Evolutionary conservation across 2,329 filamentous ascomycete species (phyloP).

Genomic region (Acrodontium crateriforme): DNA sequence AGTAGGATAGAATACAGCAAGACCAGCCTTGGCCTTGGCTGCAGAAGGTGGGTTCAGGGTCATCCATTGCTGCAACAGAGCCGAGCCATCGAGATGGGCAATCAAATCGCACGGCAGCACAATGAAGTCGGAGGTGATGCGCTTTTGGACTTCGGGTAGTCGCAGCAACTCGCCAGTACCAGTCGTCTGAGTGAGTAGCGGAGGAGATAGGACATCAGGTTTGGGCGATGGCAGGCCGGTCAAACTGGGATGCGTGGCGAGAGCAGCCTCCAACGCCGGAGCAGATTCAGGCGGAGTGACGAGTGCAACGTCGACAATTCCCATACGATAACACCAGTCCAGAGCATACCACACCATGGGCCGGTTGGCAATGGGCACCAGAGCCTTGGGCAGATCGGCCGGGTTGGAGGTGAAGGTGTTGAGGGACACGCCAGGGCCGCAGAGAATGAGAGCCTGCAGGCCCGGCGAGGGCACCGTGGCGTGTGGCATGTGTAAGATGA

Average conservation of each 20-base stretch:
- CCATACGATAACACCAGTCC: slow-evolving; percentile 71
- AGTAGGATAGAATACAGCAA: slow-evolving; percentile 86
- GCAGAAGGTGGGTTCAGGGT: slow-evolving; percentile 38
- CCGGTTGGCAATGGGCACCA: slow-evolving; percentile 69
- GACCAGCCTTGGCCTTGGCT: slow-evolving; percentile 54
- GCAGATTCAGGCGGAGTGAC: slow-evolving; percentile 44
- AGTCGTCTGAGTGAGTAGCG: slow-evolving; percentile 64
- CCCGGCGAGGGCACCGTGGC: slow-evolving; percentile 60
- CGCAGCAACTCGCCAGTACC: slow-evolving; percentile 82
- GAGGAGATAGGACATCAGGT: slow-evolving; percentile 63
- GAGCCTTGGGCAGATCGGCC: slow-evolving; percentile 67
- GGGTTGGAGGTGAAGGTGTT: slow-evolving; percentile 71
- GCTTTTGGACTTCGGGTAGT: slow-evolving; percentile 64
- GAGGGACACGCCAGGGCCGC: slow-evolving; percentile 68
- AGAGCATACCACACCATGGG: slow-evolving; percentile 86
- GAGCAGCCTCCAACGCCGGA: slow-evolving; percentile 51
- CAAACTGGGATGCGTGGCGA: slow-evolving; percentile 66
- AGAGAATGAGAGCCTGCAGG: slow-evolving; percentile 72
- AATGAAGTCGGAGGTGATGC: slow-evolving; percentile 74
- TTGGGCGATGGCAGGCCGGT: slow-evolving; percentile 59
- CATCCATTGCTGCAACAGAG: slow-evolving; percentile 85
- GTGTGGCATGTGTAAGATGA: slow-evolving; percentile 77
- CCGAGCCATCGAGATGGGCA: slow-evolving; percentile 73
- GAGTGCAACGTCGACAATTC: slow-evolving; percentile 51
- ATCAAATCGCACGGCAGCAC: slow-evolving; percentile 88